Percentiles rank a stretch among this genome's conserved stretches.
Evolutionary conservation across 306 rosid genomes (phyloP).

Genomic region (Fragaria nilgerrensis): DNA sequence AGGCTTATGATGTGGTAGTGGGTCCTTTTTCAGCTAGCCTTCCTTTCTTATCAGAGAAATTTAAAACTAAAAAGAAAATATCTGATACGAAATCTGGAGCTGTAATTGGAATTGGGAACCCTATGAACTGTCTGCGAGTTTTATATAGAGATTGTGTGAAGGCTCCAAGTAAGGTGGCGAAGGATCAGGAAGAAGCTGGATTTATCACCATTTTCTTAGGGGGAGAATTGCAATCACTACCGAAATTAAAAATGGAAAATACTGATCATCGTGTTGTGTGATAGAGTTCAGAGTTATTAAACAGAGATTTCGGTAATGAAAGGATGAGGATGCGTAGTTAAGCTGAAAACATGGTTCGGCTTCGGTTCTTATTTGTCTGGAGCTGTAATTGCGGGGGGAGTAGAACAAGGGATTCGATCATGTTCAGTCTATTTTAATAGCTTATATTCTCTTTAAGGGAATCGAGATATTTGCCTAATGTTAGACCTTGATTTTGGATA

Average conservation of each 20-base stretch:
- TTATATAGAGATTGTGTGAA: background rate
- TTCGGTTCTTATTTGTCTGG: background rate
- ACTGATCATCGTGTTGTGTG: background rate
- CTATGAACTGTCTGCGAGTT: background rate
- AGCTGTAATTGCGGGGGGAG: background rate
- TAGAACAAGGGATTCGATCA: background rate
- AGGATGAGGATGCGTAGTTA: background rate
- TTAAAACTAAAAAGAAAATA: background rate
- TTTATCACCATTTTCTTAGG: background rate
- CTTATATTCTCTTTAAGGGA: background rate
- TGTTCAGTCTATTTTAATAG: background rate
- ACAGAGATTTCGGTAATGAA: background rate
- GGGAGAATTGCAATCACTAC: background rate
- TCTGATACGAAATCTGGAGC: background rate
- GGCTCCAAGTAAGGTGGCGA: background rate
- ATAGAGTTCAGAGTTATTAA: background rate
- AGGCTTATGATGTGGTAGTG: background rate
- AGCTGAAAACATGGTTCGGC: background rate
- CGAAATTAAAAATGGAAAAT: background rate
- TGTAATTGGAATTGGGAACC: background rate
- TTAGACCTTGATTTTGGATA: background rate
- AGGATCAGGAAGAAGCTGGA: background rate
- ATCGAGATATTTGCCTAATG: background rate
- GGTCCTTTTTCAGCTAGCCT: background rate
- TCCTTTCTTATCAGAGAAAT: background rate